Percentiles rank a stretch among this genome's conserved stretches.
phyloP scores from a whole-genome alignment of 2,329 filamentous ascomycete genomes.

The Ascochyta pisi region DNA sequence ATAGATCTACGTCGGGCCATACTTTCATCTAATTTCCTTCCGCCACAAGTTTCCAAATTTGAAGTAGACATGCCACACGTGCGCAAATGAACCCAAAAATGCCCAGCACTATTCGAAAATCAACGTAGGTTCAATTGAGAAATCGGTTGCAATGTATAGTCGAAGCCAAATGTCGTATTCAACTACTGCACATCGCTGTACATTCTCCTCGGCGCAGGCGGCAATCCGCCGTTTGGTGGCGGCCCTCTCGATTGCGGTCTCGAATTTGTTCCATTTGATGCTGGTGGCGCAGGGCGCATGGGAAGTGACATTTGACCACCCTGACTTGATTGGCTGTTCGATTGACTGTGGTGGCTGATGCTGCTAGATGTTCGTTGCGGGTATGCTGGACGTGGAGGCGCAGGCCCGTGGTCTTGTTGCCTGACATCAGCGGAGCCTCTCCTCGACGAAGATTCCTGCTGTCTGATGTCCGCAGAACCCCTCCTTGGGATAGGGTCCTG shows the following conservation, averaged over 20 bases:
- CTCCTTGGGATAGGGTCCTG: conserved; percentile 38
- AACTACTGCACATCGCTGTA: conserved; percentile 41
- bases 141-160: background rate
- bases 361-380: conserved; percentile 54
- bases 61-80: conserved; percentile 8
- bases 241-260: conserved; percentile 33
- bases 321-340: conserved; percentile 17
- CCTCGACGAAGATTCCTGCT: conserved; percentile 39
- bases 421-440: conserved; percentile 31
- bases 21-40: conserved; percentile 6
- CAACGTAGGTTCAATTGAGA: conserved; percentile 1
- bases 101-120: conserved; percentile 7
- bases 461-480: conserved; percentile 31
- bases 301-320: conserved; percentile 51
- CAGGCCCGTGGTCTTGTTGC: conserved; percentile 33
- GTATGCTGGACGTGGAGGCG: conserved; percentile 49
- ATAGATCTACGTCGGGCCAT: conserved; percentile 10
- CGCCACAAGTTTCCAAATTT: conserved; percentile 4
- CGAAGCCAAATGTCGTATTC: background rate
- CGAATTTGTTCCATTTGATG: conserved; percentile 35
- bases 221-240: conserved; percentile 35
- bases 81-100: conserved; percentile 6
- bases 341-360: conserved; percentile 35
- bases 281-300: conserved; percentile 53
- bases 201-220: conserved; percentile 41